Conservation (phyloP, 75 land plant genomes). For the Isoetes taiwanensis region DNA sequence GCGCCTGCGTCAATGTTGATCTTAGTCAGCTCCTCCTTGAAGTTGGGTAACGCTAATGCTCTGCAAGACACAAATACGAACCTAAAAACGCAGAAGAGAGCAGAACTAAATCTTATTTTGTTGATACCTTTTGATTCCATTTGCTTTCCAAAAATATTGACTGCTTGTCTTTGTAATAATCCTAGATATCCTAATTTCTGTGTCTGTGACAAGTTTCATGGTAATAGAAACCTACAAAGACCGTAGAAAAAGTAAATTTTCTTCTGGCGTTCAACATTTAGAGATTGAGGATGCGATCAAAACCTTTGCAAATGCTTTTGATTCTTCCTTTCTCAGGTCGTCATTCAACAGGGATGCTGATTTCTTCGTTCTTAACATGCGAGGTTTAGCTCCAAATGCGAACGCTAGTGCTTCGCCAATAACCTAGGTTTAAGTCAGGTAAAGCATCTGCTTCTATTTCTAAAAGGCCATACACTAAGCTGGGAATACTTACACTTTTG, state of each 20-base stretch:
- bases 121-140: slow-evolving; percentile 4
- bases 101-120: neutral
- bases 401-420: slow-evolving; percentile 9
- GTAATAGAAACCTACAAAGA: slow-evolving; percentile 1
- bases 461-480: neutral
- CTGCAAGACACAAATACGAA: neutral
- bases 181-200: neutral
- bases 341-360: neutral
- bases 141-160: neutral
- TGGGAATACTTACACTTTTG: slow-evolving; percentile 1
- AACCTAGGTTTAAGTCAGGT: neutral
- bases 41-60: neutral
- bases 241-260: neutral
- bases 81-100: neutral
- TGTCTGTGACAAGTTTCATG: neutral
- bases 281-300: neutral
- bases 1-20: neutral
- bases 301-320: neutral
- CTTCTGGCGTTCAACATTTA: neutral
- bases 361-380: neutral
- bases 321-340: neutral
- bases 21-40: neutral
- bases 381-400: neutral
- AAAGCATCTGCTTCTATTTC: neutral
- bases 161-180: neutral